These are phyloP conservation scores for Cynara cardunculus DNA, from an alignment of 129 eudicot genomes.

Conservation along the genomic window DNA sequence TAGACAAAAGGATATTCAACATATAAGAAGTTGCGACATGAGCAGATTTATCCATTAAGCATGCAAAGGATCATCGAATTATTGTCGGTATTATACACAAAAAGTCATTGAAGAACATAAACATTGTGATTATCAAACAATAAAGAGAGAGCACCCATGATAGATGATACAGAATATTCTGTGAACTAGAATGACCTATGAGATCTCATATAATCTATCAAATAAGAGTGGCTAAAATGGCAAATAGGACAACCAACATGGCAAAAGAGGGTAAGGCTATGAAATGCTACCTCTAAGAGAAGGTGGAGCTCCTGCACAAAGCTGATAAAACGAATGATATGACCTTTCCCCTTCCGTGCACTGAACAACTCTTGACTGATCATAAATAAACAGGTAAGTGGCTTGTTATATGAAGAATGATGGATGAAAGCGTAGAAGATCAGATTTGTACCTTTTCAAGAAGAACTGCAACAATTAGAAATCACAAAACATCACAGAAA, in stretches of 20 bases:
- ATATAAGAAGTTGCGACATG: neutral
- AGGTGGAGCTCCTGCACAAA: slow-evolving; percentile 89
- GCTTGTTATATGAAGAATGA: neutral
- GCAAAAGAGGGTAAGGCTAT: neutral
- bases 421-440: slow-evolving; percentile 1
- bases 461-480: slow-evolving; percentile 28
- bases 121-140: neutral
- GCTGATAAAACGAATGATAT: slow-evolving; percentile 89
- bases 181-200: neutral
- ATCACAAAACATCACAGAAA: slow-evolving; percentile 22
- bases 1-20: neutral
- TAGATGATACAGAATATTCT: neutral
- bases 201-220: neutral
- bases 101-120: neutral
- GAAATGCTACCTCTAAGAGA: slow-evolving; percentile 60
- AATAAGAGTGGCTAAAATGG: neutral
- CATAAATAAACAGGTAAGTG: slow-evolving; percentile 18
- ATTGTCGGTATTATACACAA: neutral
- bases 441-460: slow-evolving; percentile 25
- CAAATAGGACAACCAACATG: neutral
- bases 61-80: neutral
- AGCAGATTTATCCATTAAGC: neutral
- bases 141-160: neutral
- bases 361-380: slow-evolving; percentile 92
- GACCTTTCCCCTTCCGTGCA: slow-evolving; percentile 91